Base-by-base conservation (phyloP, 768 basidiomycete genomes). In the Xerocomellus dryophilus region DNA sequence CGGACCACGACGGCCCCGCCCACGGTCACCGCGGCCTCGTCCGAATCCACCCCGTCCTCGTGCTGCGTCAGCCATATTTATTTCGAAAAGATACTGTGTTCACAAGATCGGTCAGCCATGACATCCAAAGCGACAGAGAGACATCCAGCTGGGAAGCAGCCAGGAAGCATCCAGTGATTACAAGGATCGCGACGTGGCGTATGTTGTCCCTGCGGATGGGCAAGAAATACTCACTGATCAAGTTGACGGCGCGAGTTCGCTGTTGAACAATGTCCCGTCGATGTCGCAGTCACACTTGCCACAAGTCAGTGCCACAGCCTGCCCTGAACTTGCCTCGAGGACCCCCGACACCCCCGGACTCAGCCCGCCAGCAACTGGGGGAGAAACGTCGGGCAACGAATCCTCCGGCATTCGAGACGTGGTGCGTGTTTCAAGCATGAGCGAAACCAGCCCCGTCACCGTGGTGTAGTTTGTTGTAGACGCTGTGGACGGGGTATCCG, bases 21-120 rank as follows among this genome's bases (percentile, higher is more conserved):
- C 79, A 57, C 81, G 71, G 35, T 79, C 89, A 56, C 91, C 83
- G 51, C 92, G 84, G 52, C 92, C 90, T 63, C 93, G 85, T 59
- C 93, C 90, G 59, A 92, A 85, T 60, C 91, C 93, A 70, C 95
- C 94, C 66, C 95, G 89, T 72, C 90, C 90, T 72, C 93, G 88
- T 73, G 84, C 87, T 73, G 90, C 90, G 73, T 93, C 92, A 78
- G 92, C 90, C 90, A 93, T 93, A 42, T 63, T 57, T 51, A 65
- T 59, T 65, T 57, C 54, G 49, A 20, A 50, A 41, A 50, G 52
- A 60, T 65, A 57, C 73, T 71, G 45, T 34, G 46, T 52, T 46
- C 39, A 41, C 38, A 46, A 54, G 70, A 61, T 73, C 65, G 68
- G 61, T 58, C 61, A 53, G 47, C 14, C n/a, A 47, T 60, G 70